Conservation (phyloP, 129 eudicot genomes). For the Ambrosia artemisiifolia region DNA sequence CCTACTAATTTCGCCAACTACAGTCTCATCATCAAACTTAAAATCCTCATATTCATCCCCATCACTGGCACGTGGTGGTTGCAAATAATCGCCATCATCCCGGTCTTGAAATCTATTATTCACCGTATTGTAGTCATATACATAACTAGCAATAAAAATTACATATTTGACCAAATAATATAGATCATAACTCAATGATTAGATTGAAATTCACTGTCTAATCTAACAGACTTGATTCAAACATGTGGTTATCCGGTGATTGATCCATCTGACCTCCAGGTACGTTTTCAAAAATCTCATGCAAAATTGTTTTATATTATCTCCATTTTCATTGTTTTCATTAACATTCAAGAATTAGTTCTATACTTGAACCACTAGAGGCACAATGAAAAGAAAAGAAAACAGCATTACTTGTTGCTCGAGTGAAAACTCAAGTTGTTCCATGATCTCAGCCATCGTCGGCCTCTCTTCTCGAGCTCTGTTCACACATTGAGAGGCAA, state of each 20-base stretch:
- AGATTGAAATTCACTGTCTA: no score
- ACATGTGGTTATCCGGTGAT: not conserved
- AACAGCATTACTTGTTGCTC: not conserved
- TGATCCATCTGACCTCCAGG: not conserved
- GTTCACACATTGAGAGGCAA: not conserved
- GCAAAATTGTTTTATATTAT: no score
- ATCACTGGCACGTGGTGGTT: not conserved
- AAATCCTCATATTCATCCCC: no score
- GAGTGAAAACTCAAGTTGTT: not conserved
- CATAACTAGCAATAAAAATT: not conserved
- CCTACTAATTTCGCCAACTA: no score
- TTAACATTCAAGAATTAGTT: not conserved
- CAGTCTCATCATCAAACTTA: no score
- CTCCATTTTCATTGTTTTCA: no score
- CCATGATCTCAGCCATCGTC: not conserved
- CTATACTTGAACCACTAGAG: not conserved
- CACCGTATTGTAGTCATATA: not conserved
- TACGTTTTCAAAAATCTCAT: not conserved
- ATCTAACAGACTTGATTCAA: not conserved
- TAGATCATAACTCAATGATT: no score
- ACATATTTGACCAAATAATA: no score
- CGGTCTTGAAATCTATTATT: not conserved
- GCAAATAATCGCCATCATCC: not conserved
- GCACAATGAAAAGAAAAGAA: not conserved
- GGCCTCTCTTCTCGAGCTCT: not conserved